Evolutionary conservation across 164 flowering plant species (phyloP), one percentile per base, ranked within the genome.

Genomic region (Berberis thunbergii): DNA sequence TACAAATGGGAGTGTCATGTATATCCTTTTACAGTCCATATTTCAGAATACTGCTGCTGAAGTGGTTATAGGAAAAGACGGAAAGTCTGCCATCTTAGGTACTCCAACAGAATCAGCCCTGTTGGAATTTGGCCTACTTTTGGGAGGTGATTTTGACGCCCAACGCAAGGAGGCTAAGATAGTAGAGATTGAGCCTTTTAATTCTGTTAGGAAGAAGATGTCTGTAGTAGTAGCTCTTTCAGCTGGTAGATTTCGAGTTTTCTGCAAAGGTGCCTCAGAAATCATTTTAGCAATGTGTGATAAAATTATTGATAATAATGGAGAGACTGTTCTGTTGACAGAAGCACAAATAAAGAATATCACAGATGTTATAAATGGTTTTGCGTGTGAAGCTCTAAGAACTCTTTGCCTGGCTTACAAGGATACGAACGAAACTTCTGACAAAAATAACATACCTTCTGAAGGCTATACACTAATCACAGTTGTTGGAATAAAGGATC

Each of bases 401-500:
- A 62, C 64, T 45, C 55, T 62, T 41, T 62, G 64, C 41, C 49
- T 62, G 55, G 64, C 64, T 62, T 62, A 39, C 55, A 62, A 62
- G 45, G 64, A 62, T 12, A 50, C 41, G 13, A 45, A 48, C 49
- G 44, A 50, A 10, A 49, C 7, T 50, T 62, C 64, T 7, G 54
- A 40, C 11, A 45, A n/a, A 42, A n/a, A 62, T 13, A 40, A 43
- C 42, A 49, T 62, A 41, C 64, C 64, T 39, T 12, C 64, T 49
- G 64, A 62, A 62, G 64, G 64, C 43, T 62, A 62, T 41, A 62
- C 64, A 38, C 54, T 62, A 2, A 41, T 62, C 39, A 55, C 56
- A 12, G 64, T 62, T 62, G 64, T 62, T 2, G 64, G 64, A 49
- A 62, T 62, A 39, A 62, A 62, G 64, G 64, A 62, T 62, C 64